Conservation (phyloP, 2,329 filamentous ascomycete genomes). For the Aspergillus sp. region DNA sequence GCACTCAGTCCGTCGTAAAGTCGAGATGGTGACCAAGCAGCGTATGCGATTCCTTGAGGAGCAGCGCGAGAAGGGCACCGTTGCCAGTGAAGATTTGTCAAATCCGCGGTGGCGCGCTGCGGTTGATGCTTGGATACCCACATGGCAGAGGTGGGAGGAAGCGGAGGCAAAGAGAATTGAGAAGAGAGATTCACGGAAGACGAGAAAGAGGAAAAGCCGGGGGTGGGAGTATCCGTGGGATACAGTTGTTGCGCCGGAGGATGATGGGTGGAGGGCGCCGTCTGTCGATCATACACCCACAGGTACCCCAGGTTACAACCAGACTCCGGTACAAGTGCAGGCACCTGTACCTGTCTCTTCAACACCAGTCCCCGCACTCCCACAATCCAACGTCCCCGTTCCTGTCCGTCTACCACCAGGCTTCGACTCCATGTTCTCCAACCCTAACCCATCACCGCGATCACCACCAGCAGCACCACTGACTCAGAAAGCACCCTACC, state of each 20-base stretch:
- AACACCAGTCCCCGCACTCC: not conserved
- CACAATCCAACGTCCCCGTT: conserved; percentile 9
- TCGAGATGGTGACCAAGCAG: conserved; percentile 36
- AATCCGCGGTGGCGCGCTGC: conserved; percentile 34
- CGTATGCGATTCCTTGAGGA: conserved; percentile 35
- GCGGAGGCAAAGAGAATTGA: conserved; percentile 32
- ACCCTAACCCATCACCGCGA: conserved; percentile 1
- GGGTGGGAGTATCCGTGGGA: conserved; percentile 10
- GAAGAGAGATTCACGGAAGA: conserved; percentile 29
- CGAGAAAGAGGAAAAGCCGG: conserved; percentile 21
- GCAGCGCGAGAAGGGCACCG: conserved; percentile 21
- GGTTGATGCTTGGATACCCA: conserved; percentile 36
- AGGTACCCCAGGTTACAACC: not conserved
- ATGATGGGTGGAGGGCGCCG: not conserved
- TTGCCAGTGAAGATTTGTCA: conserved; percentile 23
- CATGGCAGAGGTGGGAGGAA: conserved; percentile 34
- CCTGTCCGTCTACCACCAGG: conserved; percentile 29
- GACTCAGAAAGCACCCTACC: conserved; percentile 6
- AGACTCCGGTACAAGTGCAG: not conserved
- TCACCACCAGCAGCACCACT: conserved; percentile 3
- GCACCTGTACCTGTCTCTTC: not conserved
- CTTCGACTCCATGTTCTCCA: conserved; percentile 34
- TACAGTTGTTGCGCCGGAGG: not conserved
- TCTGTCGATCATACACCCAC: not conserved
- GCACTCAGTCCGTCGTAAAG: conserved; percentile 38